phyloP scores from a whole-genome alignment of 139 green algal species.

The Astrephomene gubernaculifera region DNA sequence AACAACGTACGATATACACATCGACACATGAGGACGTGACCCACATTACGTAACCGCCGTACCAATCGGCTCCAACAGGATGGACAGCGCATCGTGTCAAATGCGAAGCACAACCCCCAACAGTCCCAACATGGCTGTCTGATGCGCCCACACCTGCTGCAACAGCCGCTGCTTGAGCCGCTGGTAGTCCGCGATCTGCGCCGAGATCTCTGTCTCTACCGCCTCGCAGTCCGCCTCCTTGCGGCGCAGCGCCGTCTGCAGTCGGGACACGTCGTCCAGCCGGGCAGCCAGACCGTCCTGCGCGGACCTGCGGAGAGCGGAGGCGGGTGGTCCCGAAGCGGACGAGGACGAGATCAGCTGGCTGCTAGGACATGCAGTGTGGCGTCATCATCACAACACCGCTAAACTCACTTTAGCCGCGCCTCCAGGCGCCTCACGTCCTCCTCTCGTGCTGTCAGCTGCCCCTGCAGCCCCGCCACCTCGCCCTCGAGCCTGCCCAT shows the following conservation, averaged over 20 bases:
- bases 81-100: no score
- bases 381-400: neutral
- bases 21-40: no score
- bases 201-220: constrained; percentile 46
- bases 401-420: constrained; percentile 7
- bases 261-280: constrained; percentile 25
- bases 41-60: no score
- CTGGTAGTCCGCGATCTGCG: constrained; percentile 53
- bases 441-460: constrained; percentile 28
- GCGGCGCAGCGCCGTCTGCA: constrained; percentile 38
- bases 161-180: constrained; percentile 44
- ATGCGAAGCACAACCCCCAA: no score
- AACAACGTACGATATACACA: neutral
- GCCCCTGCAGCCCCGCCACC: constrained; percentile 10
- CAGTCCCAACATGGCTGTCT: no score
- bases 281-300: neutral
- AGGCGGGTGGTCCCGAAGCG: neutral
- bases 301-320: neutral
- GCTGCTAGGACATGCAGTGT: no score
- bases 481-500: neutral
- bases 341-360: no score
- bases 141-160: constrained; percentile 48
- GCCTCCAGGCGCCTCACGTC: constrained; percentile 34
- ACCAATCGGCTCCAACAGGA: no score
- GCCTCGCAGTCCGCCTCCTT: constrained; percentile 51